Conservation (phyloP, 176 grass and related monocot species). For the Carex kokanica region DNA sequence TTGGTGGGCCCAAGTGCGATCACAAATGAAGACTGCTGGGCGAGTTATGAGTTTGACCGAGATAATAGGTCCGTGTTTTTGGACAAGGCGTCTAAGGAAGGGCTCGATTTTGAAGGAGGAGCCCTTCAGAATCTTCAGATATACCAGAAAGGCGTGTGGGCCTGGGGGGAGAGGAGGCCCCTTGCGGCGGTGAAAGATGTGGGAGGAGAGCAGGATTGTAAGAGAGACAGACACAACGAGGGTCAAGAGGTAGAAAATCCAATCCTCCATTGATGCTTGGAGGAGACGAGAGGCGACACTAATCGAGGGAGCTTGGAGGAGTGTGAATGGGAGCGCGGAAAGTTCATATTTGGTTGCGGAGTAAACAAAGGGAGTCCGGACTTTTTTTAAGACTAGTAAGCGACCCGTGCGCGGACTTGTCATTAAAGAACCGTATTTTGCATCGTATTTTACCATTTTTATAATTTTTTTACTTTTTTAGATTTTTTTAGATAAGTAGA, state of each 20-base stretch:
- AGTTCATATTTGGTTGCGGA: too few species aligned
- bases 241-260: conserved; percentile 57
- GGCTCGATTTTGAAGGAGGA: conserved; percentile 36
- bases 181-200: neutral
- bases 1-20: conserved; percentile 33
- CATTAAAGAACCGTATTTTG: too few species aligned
- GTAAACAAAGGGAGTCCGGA: too few species aligned
- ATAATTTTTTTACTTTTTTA: too few species aligned
- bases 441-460: too few species aligned
- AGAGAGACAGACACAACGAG: conserved; percentile 37
- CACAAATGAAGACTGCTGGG: conserved; percentile 41
- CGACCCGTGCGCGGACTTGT: too few species aligned
- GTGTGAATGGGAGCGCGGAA: too few species aligned
- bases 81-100: conserved; percentile 26
- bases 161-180: conserved; percentile 32
- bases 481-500: too few species aligned
- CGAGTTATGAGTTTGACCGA: conserved; percentile 22
- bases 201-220: conserved; percentile 20
- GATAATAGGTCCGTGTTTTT: conserved; percentile 44
- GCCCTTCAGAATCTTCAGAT: too few species aligned
- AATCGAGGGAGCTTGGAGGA: too few species aligned
- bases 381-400: too few species aligned
- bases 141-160: conserved; percentile 30
- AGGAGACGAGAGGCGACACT: too few species aligned
- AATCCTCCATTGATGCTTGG: conserved; percentile 48